Conservation (phyloP, 768 basidiomycete genomes). For the Thelephora aurantiotincta region DNA sequence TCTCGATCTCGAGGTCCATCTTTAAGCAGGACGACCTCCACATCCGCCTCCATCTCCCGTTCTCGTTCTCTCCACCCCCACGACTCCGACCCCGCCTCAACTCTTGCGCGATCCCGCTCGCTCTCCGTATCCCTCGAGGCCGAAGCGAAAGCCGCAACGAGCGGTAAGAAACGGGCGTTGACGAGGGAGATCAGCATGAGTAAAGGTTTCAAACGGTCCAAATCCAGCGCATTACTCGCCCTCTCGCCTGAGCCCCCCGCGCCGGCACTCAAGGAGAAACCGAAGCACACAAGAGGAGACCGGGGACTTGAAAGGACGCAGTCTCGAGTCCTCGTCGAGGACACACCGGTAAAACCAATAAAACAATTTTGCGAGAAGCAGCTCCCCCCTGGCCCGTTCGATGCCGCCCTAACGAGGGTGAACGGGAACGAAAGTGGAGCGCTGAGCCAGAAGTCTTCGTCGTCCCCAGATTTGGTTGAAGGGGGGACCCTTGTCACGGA, state of each 20-base stretch:
- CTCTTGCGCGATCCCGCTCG: conserved; percentile 21
- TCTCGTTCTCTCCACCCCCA: neutral
- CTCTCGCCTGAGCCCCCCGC: conserved; percentile 5
- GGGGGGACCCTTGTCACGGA: too few species aligned
- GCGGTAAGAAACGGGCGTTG: conserved; percentile 35
- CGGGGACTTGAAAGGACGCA: conserved; percentile 7
- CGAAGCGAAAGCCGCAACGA: conserved; percentile 32
- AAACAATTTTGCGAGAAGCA: neutral
- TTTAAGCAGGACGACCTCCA: conserved; percentile 1
- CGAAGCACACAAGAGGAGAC: conserved; percentile 10
- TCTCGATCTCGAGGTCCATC: too few species aligned
- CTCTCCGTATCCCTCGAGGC: conserved; percentile 59
- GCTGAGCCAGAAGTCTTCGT: too few species aligned
- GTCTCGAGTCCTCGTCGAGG: conserved; percentile 13
- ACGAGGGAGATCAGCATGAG: conserved; percentile 71
- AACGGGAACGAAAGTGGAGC: too few species aligned
- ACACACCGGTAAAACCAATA: conserved; percentile 12
- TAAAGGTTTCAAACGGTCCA: conserved; percentile 40
- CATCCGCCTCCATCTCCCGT: conserved; percentile 3
- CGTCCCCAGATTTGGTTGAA: too few species aligned
- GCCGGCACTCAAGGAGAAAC: conserved; percentile 5
- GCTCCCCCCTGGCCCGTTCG: too few species aligned
- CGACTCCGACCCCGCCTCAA: conserved; percentile 33
- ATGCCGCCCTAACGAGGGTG: too few species aligned
- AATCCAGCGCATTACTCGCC: conserved; percentile 10